phyloP scores from a whole-genome alignment of 1,284 basidiomycete genomes.

The Rhodotorula sp. region DNA sequence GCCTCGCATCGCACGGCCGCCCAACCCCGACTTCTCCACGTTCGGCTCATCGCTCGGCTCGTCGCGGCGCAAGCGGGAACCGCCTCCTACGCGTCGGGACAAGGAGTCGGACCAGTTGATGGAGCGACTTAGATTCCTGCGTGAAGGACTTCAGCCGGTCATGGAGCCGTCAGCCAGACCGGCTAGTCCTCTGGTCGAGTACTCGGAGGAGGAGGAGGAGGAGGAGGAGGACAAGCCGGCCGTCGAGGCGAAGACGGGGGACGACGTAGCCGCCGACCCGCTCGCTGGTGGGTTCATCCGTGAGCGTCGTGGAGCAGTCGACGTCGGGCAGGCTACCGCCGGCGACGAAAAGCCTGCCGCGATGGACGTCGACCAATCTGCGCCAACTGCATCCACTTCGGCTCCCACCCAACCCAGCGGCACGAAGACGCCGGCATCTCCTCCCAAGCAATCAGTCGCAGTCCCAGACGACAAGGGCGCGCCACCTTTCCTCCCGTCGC shows the following conservation, averaged over 20 bases:
- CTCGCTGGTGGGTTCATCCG: conserved; percentile 35
- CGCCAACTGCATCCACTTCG: too few relatives aligned
- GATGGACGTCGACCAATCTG: neutral
- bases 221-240: neutral
- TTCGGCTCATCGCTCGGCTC: conserved; percentile 8
- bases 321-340: conserved; percentile 4
- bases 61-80: conserved; percentile 22
- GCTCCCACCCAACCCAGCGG: too few relatives aligned
- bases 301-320: conserved; percentile 43
- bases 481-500: conserved; percentile 53
- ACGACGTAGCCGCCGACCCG: neutral
- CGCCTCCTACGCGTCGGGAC: conserved; percentile 35
- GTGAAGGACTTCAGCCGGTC: neutral
- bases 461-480: conserved; percentile 46
- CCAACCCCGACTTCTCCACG: too few relatives aligned
- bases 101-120: too few relatives aligned
- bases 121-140: conserved; percentile 9
- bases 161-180: too few relatives aligned
- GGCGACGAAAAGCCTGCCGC: too few relatives aligned
- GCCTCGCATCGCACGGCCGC: neutral
- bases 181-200: conserved; percentile 11
- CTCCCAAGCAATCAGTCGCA: conserved; percentile 32
- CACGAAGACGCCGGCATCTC: neutral
- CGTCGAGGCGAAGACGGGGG: neutral
- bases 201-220: conserved; percentile 23